Base-by-base conservation (phyloP, 106 monocot species). In the Amphibolis antarctica region DNA sequence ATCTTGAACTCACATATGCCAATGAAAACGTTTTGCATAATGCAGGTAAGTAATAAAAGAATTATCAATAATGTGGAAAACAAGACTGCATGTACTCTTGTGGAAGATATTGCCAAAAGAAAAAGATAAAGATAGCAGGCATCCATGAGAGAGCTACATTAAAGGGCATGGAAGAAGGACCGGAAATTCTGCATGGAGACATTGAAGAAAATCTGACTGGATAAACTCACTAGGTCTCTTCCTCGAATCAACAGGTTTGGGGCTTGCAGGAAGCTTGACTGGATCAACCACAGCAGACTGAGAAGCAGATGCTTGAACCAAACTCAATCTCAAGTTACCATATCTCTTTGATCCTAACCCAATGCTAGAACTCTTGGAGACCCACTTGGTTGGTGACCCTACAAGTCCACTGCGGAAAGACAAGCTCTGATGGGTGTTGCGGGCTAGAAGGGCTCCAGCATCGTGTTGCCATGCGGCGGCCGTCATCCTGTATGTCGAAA, bases 151-250 rank as follows among this genome's bases (percentile, higher is more conserved):
- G 14, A 46, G 14, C 46, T 14, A 46, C 9, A 14, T 46, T 17
- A 3, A 49, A 49, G n/a, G 48, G 48, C 3, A 55, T 14, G 5
- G 10, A 42, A 58, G 59, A 44, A 43, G 46, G 12, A 47, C 9
- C 17, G 21, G 9, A 28, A 59, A 15, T 9, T 47, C 14, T 29
- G 11, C 24, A 59, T 29, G 36, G 36, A 36, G 2, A 36, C 2
- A 36, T 36, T 49, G 10, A 60, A 31, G 46, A 12, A 15, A 58
- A 17, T 19, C n/a, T 2, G 20, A 54, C 30, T 62, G 10, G 26
- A 30, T 28, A 53, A 24, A 25, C 69, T 74, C 69, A 93, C 92
- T 72, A 76, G 92, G 69, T 73, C 85, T 92, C 67, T 77, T 85
- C 59, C 20, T 64, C 15, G 80, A 63, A 56, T 63, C 71, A 27